Percentiles rank a stretch among this genome's conserved stretches.
Conservation (phyloP, 1,284 basidiomycete species). For the Macrocybe sp. region DNA sequence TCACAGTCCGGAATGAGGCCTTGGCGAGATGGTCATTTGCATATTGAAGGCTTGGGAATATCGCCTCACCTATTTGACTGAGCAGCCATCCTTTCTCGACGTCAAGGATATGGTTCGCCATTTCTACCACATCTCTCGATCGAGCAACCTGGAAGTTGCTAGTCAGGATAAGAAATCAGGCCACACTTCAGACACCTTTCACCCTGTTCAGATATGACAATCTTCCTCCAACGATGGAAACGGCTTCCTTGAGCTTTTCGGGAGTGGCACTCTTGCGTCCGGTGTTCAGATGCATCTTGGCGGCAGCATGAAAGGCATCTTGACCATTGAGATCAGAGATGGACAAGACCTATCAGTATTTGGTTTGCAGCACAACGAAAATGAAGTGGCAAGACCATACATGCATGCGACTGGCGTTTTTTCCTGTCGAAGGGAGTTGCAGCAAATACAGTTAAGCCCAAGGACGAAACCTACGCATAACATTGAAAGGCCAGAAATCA, state of each 20-base stretch:
- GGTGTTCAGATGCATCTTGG: conserved; percentile 43
- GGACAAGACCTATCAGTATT: conserved; percentile 51
- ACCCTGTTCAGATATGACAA: conserved; percentile 72
- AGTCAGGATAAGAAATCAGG: not conserved
- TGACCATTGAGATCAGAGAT: conserved; percentile 63
- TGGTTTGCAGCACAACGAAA: conserved; percentile 1
- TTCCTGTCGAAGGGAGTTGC: conserved; percentile 38
- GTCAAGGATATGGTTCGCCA: conserved; percentile 56
- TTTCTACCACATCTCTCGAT: conserved; percentile 54
- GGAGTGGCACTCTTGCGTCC: conserved; percentile 20
- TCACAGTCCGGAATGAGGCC: conserved; percentile 67
- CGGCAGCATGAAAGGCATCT: conserved; percentile 62
- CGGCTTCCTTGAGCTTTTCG: conserved; percentile 43
- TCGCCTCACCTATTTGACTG: conserved; percentile 56
- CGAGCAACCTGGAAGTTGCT: conserved; percentile 34
- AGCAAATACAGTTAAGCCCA: conserved; percentile 6
- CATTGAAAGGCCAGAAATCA: conserved; percentile 75
- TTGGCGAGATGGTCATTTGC: conserved; percentile 12
- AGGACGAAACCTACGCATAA: conserved; percentile 47
- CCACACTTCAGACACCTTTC: not conserved
- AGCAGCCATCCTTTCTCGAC: conserved; percentile 79
- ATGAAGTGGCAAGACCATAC: conserved; percentile 28
- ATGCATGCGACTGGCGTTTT: conserved; percentile 69
- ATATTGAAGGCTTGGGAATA: conserved; percentile 20
- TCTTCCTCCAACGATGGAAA: conserved; percentile 70